Conservation (phyloP, 129 eudicot species). For the Artemisia argyi region DNA sequence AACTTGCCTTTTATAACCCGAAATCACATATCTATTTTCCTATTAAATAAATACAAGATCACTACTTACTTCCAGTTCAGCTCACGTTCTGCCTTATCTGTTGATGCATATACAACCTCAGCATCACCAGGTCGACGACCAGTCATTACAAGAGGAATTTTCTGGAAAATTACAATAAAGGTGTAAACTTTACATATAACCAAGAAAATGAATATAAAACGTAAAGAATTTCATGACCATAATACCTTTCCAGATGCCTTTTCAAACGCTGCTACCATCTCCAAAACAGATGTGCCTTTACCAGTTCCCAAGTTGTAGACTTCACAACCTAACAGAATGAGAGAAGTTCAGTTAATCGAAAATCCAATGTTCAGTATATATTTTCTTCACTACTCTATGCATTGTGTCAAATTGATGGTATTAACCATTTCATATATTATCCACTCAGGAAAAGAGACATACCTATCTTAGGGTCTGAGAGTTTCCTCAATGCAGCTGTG, state of each 20-base stretch:
- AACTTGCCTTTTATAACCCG: too few relatives aligned
- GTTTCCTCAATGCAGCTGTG: slow-evolving; percentile 81
- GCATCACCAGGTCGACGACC: slow-evolving; percentile 96
- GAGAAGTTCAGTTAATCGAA: neutral
- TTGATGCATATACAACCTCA: slow-evolving; percentile 84
- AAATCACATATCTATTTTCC: neutral
- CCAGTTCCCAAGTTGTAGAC: slow-evolving; percentile 95
- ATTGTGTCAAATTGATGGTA: neutral
- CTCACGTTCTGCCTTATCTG: slow-evolving; percentile 80
- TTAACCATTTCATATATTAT: neutral
- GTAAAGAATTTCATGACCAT: neutral
- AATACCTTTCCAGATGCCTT: slow-evolving; percentile 94
- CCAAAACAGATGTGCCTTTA: slow-evolving; percentile 86
- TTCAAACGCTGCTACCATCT: slow-evolving; percentile 98
- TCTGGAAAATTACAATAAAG: slow-evolving; percentile 33
- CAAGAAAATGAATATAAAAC: neutral
- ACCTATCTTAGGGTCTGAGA: slow-evolving; percentile 74
- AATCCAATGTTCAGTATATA: neutral
- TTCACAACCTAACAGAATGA: slow-evolving; percentile 63
- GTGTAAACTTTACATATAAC: slow-evolving; percentile 3
- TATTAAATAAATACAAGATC: neutral
- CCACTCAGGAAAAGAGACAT: slow-evolving; percentile 8
- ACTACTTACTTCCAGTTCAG: slow-evolving; percentile 87
- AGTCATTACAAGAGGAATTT: slow-evolving; percentile 75
- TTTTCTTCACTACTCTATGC: neutral